Base-by-base conservation (phyloP, 176 grass and related monocot species). In the Cymbopogon citratus region DNA sequence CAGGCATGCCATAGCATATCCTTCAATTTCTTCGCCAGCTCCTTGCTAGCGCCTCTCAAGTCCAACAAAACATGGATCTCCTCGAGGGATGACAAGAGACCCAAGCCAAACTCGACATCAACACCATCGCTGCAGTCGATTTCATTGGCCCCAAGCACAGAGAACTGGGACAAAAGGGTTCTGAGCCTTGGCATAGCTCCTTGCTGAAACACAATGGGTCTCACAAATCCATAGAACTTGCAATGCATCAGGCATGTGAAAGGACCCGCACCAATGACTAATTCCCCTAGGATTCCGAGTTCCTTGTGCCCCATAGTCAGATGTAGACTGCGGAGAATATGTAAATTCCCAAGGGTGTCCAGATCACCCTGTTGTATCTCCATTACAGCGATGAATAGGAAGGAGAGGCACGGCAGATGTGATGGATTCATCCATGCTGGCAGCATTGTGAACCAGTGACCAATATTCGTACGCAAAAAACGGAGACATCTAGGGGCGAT, bases 401-500 rank as follows among this genome's bases (percentile, higher is more conserved):
- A 33, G 21, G 36, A 12, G 36, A 69, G 35, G 10, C 12, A 10
- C 1, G 1, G 4, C 11, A 41, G 34, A n/a, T 31, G 1, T 0
- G 66, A 81, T 1, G n/a, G 33, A 19, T 81, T 60, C 1, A 81
- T 21, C 65, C 64, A 69, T 3, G 9, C 44, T 0, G 65, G 79
- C 35, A 70, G 15, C 5, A 2, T 6, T 2, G 23, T 26, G 21
- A 61, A 26, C 23, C 57, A 61, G 4, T 10, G 12, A 8, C n/a
- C 2, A 0, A 0, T 0, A 0, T 0, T 6, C 11, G 60, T 28
- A 14, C 4, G 0, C 5, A 63, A 14, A 1, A 1, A 5, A 1
- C 12, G 25, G 60, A 63, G 24, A 9, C 2, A 12, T 5, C 35
- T 2, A 36, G 35, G 35, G 36, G 36, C 36, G 36, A 38, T 6